Percentiles rank a stretch among this genome's conserved stretches.
Evolutionary conservation across 257 asterid species (phyloP).

Genomic region (Ophiorrhiza pumila): DNA sequence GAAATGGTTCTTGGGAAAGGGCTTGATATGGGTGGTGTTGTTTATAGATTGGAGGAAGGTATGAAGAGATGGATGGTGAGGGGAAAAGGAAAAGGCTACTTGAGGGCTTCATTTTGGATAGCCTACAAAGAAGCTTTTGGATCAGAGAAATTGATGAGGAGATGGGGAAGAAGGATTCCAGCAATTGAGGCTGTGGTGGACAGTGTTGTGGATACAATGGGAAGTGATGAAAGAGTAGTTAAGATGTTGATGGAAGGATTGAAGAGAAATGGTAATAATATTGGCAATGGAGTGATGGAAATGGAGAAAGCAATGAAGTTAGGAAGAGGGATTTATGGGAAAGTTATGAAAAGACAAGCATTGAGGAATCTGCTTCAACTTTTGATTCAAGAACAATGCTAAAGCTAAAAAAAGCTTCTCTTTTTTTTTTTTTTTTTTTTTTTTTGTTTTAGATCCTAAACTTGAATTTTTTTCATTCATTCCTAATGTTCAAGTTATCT

Average conservation of each 20-base stretch:
- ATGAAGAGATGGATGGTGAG: constrained; percentile 67
- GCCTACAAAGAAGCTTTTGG: constrained; percentile 52
- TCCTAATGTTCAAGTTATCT: constrained; percentile 10
- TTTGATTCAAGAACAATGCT: constrained; percentile 16
- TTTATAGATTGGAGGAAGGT: constrained; percentile 70
- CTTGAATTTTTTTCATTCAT: not conserved
- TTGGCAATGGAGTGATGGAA: constrained; percentile 43
- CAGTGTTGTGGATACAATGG: constrained; percentile 63
- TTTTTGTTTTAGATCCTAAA: not conserved
- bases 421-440: too few relatives aligned
- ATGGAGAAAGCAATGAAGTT: constrained; percentile 66
- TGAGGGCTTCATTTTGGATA: constrained; percentile 81
- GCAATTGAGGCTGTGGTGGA: constrained; percentile 49
- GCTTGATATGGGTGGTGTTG: constrained; percentile 57
- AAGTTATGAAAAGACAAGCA: constrained; percentile 72
- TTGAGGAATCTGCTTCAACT: constrained; percentile 49
- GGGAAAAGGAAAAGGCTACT: constrained; percentile 67
- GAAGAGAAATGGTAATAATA: constrained; percentile 30
- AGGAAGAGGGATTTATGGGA: constrained; percentile 89
- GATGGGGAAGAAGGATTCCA: constrained; percentile 76
- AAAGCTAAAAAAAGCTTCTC: not conserved
- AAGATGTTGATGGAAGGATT: constrained; percentile 46
- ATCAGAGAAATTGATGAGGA: constrained; percentile 57
- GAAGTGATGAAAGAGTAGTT: constrained; percentile 66
- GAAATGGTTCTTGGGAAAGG: constrained; percentile 50